Conservation (phyloP, 345 rosid genomes). For the Anastatica hierochuntica region DNA sequence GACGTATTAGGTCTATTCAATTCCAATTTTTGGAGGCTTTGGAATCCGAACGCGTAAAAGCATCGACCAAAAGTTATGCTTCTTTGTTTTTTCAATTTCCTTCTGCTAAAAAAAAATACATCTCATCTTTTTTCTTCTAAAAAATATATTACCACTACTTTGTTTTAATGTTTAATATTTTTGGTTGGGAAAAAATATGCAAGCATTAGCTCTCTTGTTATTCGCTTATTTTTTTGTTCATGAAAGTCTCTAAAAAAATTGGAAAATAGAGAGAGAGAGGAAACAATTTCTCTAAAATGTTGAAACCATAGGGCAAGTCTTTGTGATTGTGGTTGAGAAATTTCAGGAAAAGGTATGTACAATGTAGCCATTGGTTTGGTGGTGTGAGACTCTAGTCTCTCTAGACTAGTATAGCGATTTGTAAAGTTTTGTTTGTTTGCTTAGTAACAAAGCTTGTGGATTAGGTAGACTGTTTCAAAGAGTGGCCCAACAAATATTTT, state of each 20-base stretch:
- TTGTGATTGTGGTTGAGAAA: background rate
- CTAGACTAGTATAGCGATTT: background rate
- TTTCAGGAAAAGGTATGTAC: too few relatives aligned
- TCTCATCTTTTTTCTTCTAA: background rate
- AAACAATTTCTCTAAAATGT: background rate
- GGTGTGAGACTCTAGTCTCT: conserved; percentile 4
- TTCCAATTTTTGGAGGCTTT: conserved; percentile 87
- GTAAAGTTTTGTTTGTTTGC: background rate
- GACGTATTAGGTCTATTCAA: conserved; percentile 80
- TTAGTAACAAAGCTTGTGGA: conserved; percentile 23
- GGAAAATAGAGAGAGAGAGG: too few relatives aligned
- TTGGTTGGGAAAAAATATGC: conserved; percentile 5
- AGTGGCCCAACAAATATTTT: conserved; percentile 24
- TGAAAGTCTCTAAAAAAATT: background rate
- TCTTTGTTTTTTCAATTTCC: background rate
- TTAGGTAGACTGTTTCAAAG: conserved; percentile 24
- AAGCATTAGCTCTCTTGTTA: background rate
- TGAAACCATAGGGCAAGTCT: background rate
- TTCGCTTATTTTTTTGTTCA: background rate
- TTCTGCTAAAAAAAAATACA: background rate
- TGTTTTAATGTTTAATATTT: conserved; percentile 1
- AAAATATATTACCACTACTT: too few relatives aligned
- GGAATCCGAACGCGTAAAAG: conserved; percentile 69
- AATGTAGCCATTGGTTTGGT: conserved; percentile 15
- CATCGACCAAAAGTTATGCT: conserved; percentile 1